phyloP scores from a whole-genome alignment of 1,139 yeast genomes.

The Candida gigantensis region DNA sequence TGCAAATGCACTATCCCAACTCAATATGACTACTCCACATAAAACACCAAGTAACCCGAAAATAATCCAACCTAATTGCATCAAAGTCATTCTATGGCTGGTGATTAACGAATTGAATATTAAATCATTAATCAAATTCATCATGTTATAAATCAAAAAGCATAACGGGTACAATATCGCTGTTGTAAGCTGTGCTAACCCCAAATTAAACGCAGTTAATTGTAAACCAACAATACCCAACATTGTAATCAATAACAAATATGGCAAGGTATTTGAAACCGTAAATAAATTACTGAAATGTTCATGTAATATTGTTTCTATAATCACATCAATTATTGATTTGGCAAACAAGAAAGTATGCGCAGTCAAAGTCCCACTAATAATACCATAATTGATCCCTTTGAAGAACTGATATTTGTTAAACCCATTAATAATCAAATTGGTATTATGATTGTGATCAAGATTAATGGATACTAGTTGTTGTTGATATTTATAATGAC shows the following conservation, averaged over 20 bases:
- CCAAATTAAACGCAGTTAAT: conserved; percentile 71
- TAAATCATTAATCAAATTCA: conserved; percentile 73
- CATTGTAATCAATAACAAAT: conserved; percentile 59
- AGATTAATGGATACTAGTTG: conserved; percentile 13
- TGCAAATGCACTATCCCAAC: conserved; percentile 47
- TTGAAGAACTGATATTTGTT: conserved; percentile 30
- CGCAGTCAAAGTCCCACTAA: conserved; percentile 81
- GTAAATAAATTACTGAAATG: conserved; percentile 24
- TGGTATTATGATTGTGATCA: conserved; percentile 6
- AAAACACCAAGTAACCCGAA: conserved; percentile 42
- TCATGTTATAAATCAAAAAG: conserved; percentile 78
- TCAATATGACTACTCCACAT: conserved; percentile 42
- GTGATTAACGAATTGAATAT: conserved; percentile 44
- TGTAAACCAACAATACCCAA: conserved; percentile 73
- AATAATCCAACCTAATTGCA: conserved; percentile 37
- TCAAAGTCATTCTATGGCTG: conserved; percentile 29
- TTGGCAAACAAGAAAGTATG: conserved; percentile 86
- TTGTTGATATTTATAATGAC: conserved; percentile 7
- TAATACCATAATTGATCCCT: conserved; percentile 66
- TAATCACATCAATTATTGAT: conserved; percentile 70
- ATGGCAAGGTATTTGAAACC: conserved; percentile 31
- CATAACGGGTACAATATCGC: conserved; percentile 82
- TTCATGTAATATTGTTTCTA: conserved; percentile 44
- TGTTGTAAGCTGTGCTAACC: conserved; percentile 71
- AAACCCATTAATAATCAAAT: conserved; percentile 1